Conservation (phyloP, 192 early-diverging fungal species). For the Chytriomyces confervae region DNA sequence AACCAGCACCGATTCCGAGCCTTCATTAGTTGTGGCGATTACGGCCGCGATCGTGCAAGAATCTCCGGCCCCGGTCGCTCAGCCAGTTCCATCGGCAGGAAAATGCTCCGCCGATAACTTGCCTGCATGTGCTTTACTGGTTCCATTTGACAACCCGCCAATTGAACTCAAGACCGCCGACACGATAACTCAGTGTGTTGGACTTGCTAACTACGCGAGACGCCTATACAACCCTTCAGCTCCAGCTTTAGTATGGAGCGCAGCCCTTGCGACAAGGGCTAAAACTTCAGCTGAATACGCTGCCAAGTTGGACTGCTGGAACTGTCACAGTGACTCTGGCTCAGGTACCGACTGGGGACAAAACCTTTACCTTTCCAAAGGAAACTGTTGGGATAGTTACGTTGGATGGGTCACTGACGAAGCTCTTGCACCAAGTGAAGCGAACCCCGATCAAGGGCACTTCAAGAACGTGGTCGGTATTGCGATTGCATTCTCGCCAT, state of each 20-base stretch:
- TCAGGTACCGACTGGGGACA: slow-evolving; percentile 10
- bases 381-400: neutral
- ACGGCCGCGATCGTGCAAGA: too few species aligned
- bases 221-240: slow-evolving; percentile 5
- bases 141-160: too few species aligned
- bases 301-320: neutral
- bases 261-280: too few species aligned
- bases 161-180: too few species aligned
- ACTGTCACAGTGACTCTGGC: slow-evolving; percentile 9
- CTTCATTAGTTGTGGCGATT: too few species aligned
- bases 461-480: neutral
- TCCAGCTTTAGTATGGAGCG: neutral
- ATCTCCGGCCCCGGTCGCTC: too few species aligned
- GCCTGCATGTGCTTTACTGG: too few species aligned
- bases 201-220: slow-evolving; percentile 8
- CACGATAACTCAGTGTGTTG: neutral
- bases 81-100: too few species aligned
- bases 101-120: too few species aligned
- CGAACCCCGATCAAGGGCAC: slow-evolving; percentile 14
- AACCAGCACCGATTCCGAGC: too few species aligned
- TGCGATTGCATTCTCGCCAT: neutral
- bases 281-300: too few species aligned
- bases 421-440: neutral
- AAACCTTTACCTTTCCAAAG: slow-evolving; percentile 2
- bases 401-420: slow-evolving; percentile 21